These are phyloP conservation scores for Zasmidium citrigriseum DNA, from an alignment of 2,329 filamentous ascomycete species.

Conservation along the genomic window DNA sequence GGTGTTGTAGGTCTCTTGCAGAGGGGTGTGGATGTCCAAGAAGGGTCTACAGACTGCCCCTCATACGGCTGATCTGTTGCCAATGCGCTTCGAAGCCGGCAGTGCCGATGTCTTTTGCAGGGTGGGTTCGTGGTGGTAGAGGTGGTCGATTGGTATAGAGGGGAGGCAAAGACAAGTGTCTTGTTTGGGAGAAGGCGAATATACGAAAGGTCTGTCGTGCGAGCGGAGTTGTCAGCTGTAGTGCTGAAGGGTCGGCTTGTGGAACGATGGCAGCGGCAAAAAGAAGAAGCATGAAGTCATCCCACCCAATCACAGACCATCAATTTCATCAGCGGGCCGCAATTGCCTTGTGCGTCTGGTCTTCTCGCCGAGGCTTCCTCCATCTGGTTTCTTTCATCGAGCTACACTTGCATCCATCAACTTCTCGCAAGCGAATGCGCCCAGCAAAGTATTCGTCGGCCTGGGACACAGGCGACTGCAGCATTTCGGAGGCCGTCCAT, in stretches of 20 bases:
- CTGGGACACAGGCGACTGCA: no score
- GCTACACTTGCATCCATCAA: not conserved
- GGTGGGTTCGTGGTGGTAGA: not conserved
- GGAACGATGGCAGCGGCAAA: not conserved
- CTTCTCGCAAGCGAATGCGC: no score
- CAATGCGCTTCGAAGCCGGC: not conserved
- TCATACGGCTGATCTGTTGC: not conserved
- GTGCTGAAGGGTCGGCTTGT: not conserved
- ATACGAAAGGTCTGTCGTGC: not conserved
- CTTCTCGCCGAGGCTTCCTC: not conserved
- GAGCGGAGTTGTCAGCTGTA: not conserved
- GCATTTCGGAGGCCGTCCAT: no score
- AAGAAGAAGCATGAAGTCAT: not conserved
- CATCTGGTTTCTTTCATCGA: no score
- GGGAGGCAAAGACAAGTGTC: not conserved
- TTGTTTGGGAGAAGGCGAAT: not conserved
- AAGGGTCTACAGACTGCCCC: not conserved
- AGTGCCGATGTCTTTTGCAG: not conserved
- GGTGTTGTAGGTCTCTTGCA: not conserved
- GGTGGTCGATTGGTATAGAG: not conserved
- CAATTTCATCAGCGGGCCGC: not conserved
- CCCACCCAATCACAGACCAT: not conserved
- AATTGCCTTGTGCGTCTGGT: not conserved
- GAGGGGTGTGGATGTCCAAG: not conserved
- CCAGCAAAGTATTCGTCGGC: no score